These are phyloP conservation scores for Lentinula novae-zelandiae DNA, from an alignment of 1,284 basidiomycete species.

Conservation along the genomic window DNA sequence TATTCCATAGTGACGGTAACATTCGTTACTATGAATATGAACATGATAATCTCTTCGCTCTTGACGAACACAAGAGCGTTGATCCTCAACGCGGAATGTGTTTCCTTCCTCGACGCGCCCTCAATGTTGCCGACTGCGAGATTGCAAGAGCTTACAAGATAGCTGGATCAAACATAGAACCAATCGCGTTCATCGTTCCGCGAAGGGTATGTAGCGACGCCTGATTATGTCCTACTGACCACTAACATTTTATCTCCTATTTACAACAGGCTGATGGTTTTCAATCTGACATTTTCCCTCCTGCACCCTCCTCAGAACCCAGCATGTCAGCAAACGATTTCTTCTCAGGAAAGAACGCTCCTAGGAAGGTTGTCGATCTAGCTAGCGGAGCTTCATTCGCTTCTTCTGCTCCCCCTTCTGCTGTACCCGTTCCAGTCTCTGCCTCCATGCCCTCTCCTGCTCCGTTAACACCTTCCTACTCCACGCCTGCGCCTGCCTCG, in stretches of 20 bases:
- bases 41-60: conserved; percentile 63
- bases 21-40: conserved; percentile 93
- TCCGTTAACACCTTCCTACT: conserved; percentile 13
- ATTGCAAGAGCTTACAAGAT: conserved; percentile 96
- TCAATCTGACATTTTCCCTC: conserved; percentile 94
- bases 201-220: conserved; percentile 57
- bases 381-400: conserved; percentile 22
- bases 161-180: conserved; percentile 72
- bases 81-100: conserved; percentile 96
- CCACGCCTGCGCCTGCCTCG: conserved; percentile 17
- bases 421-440: conserved; percentile 19
- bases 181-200: conserved; percentile 92
- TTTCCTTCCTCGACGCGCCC: conserved; percentile 88
- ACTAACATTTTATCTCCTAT: conserved; percentile 2
- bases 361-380: conserved; percentile 69
- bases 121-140: conserved; percentile 90
- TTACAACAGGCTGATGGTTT: conserved; percentile 72
- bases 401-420: conserved; percentile 22
- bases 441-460: conserved; percentile 12
- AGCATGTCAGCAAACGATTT: conserved; percentile 83
- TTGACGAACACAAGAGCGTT: conserved; percentile 86
- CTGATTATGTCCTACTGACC: not conserved
- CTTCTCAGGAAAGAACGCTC: conserved; percentile 77
- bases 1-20: conserved; percentile 74
- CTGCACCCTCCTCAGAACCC: conserved; percentile 80